These are phyloP conservation scores for Huntiella savannae DNA, from an alignment of 2,329 filamentous ascomycete genomes.

Conservation along the genomic window DNA sequence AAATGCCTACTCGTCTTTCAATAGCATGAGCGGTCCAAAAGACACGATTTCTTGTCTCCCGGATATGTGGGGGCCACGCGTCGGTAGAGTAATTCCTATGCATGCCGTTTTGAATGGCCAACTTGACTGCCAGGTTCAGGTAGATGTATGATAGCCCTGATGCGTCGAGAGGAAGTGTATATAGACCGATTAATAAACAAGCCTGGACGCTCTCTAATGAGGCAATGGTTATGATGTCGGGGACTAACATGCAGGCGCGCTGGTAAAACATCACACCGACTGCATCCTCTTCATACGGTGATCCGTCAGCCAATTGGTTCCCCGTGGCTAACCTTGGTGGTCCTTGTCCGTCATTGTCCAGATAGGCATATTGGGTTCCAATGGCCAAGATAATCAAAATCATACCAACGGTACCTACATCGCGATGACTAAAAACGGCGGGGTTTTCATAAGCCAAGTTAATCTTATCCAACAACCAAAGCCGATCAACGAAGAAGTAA, in stretches of 20 bases:
- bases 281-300: conserved; percentile 27
- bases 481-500: conserved; percentile 28
- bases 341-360: conserved; percentile 17
- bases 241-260: conserved; percentile 32
- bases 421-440: conserved; percentile 20
- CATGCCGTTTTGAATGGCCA: conserved; percentile 42
- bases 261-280: conserved; percentile 38
- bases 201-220: conserved; percentile 39
- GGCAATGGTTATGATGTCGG: conserved; percentile 36
- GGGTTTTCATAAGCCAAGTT: conserved; percentile 24
- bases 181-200: conserved; percentile 35
- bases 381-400: conserved; percentile 29
- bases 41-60: conserved; percentile 34
- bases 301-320: conserved; percentile 13
- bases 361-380: conserved; percentile 31
- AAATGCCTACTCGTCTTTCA: conserved; percentile 36
- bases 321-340: conserved; percentile 12
- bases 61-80: conserved; percentile 26
- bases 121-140: conserved; percentile 33
- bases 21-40: conserved; percentile 39
- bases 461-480: conserved; percentile 24
- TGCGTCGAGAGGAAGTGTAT: conserved; percentile 34
- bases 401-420: conserved; percentile 25
- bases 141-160: conserved; percentile 38
- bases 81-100: conserved; percentile 31